These are phyloP conservation scores for Pleurotus platypus DNA, from an alignment of 768 basidiomycete genomes.

Conservation along the genomic window DNA sequence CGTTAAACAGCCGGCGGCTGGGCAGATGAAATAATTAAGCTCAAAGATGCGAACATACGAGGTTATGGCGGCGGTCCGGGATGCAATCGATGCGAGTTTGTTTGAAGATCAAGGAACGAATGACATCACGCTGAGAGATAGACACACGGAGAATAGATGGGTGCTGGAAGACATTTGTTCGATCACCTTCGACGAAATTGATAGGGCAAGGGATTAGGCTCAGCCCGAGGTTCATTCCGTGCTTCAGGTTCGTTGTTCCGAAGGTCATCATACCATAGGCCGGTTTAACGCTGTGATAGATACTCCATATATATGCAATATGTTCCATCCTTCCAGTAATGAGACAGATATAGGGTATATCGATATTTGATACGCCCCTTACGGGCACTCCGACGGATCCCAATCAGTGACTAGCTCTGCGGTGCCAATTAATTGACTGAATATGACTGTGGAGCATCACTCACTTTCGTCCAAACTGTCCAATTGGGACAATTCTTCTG, in stretches of 20 bases:
- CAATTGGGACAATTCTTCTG: constrained; percentile 45
- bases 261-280: neutral
- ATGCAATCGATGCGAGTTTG: neutral
- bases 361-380: neutral
- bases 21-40: neutral
- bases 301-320: neutral
- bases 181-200: neutral
- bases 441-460: constrained; percentile 12
- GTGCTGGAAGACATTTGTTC: neutral
- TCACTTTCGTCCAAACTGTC: constrained; percentile 54
- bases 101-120: neutral
- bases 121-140: neutral
- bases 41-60: neutral
- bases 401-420: constrained; percentile 6
- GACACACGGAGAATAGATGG: neutral
- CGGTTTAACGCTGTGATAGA: neutral
- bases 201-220: neutral
- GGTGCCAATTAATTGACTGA: neutral
- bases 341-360: constrained; percentile 1
- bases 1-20: neutral
- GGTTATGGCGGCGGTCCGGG: neutral
- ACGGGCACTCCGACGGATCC: constrained; percentile 7
- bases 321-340: neutral
- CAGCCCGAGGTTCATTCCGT: constrained; percentile 3
- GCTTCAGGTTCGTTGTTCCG: constrained; percentile 2